Percentiles rank a stretch among this genome's conserved stretches.
Conservation (phyloP, 768 basidiomycete genomes). For the Chalciporus sphaerocephalus region DNA sequence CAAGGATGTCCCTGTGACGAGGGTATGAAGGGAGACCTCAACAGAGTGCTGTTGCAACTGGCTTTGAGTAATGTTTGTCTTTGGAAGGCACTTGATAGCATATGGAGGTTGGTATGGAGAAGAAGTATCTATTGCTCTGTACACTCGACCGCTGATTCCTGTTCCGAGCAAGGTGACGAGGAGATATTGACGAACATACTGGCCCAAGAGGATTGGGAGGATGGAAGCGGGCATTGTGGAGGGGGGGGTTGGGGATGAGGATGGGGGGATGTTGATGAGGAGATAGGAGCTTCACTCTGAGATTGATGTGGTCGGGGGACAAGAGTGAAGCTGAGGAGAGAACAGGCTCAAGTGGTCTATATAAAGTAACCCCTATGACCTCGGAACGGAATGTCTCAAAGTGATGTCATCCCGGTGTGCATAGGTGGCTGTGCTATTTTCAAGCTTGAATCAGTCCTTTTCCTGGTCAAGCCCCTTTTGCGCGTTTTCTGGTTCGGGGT, state of each 20-base stretch:
- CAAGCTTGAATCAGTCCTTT: too few species aligned
- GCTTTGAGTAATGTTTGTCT: constrained; percentile 43
- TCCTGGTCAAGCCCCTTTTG: too few species aligned
- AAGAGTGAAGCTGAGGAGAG: not conserved
- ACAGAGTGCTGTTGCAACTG: constrained; percentile 58
- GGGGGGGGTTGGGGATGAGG: too few species aligned
- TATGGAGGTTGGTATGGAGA: constrained; percentile 40
- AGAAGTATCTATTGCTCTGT: constrained; percentile 57
- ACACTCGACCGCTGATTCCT: constrained; percentile 76
- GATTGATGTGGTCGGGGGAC: too few species aligned
- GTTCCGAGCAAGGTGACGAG: constrained; percentile 62
- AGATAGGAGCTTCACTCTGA: not conserved
- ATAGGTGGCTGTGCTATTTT: too few species aligned
- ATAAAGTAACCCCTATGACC: not conserved
- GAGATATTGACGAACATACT: constrained; percentile 53
- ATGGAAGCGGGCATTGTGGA: not conserved
- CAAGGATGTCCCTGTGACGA: constrained; percentile 43
- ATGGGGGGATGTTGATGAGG: not conserved
- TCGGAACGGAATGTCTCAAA: not conserved
- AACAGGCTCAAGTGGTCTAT: too few species aligned
- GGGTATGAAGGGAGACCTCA: constrained; percentile 56
- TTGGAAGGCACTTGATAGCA: constrained; percentile 74
- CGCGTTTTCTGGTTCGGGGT: too few species aligned
- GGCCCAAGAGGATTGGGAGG: constrained; percentile 35
- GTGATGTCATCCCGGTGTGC: not conserved